Conservation (phyloP, 345 rosid species). For the Clausena lansium region DNA sequence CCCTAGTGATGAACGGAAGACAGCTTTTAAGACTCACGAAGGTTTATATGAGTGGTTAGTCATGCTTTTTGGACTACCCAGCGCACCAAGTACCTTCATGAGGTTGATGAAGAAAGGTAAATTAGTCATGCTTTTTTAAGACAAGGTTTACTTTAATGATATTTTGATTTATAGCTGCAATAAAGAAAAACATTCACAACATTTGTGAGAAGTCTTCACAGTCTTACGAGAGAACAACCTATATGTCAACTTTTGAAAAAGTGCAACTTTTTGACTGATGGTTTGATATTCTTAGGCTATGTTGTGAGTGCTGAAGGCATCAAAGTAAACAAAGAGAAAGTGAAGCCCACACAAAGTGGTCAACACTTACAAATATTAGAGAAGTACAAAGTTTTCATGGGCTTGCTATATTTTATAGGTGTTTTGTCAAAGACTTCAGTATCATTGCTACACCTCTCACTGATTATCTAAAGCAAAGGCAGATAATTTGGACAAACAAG, state of each 20-base stretch:
- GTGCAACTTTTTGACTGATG: not conserved
- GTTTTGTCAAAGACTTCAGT: no score
- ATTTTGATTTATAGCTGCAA: not conserved
- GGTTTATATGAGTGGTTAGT: not conserved
- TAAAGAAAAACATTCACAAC: not conserved
- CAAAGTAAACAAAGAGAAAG: no score
- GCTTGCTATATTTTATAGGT: no score
- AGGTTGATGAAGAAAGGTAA: not conserved
- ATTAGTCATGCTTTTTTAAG: not conserved
- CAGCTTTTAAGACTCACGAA: not conserved
- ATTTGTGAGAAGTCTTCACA: not conserved
- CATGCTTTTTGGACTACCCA: not conserved
- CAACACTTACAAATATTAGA: no score
- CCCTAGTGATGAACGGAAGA: not conserved
- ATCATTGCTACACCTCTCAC: no score
- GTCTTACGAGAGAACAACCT: not conserved
- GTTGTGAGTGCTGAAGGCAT: not conserved
- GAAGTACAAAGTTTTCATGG: no score
- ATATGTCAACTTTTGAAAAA: not conserved
- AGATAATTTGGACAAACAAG: no score
- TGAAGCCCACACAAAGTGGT: no score
- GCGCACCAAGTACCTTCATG: no score
- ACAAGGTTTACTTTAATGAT: not conserved
- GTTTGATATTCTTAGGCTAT: no score
- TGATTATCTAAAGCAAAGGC: no score